phyloP scores from a whole-genome alignment of 176 grass and related monocot species.

The Zea mays region Zm-B73-REFERENCE-NAM-5.0 NC_050096.1:188023501-188024000 shows the following conservation, averaged over 20 bases:
- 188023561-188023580: conserved; percentile 23
- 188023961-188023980: conserved; percentile 61
- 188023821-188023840: neutral
- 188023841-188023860: neutral
- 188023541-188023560: neutral
- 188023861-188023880: conserved; percentile 42
- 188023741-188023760: conserved; percentile 65
- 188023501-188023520: neutral
- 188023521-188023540: neutral
- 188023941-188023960: conserved; percentile 98
- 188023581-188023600: neutral
- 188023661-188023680: conserved; percentile 89
- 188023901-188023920: conserved; percentile 98
- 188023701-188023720: conserved; percentile 99
- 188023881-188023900: conserved; percentile 97
- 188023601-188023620: conserved; percentile 20
- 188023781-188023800: neutral
- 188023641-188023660: conserved; percentile 77
- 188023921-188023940: conserved; percentile 98
- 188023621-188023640: neutral
- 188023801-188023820: conserved; percentile 3
- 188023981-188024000: conserved; percentile 11
- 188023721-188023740: conserved; percentile 98
- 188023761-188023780: conserved; percentile 37
- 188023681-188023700: conserved; percentile 84